A percentile compares a stretch with the other conserved stretches of the same genome.
Conservation (phyloP, 1,284 basidiomycete genomes). For the Trichosporon faecale region DNA sequence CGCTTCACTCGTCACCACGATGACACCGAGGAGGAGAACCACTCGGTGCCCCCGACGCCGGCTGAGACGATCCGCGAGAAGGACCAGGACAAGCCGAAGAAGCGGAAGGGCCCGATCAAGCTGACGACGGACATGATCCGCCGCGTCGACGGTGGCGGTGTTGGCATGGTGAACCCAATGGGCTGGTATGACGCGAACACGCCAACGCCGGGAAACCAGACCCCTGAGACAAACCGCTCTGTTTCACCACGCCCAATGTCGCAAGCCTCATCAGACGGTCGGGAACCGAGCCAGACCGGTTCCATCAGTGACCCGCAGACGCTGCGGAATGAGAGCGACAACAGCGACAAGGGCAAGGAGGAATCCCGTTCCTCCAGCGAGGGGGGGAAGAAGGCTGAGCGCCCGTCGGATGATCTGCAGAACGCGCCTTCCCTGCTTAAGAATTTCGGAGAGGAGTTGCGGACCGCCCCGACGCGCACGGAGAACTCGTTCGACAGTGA, state of each 20-base stretch:
- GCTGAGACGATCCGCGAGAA: conserved; percentile 1
- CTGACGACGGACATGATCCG: conserved; percentile 81
- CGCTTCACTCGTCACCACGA: conserved; percentile 28
- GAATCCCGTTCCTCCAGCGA: neutral
- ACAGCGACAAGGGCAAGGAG: neutral
- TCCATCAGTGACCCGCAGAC: neutral
- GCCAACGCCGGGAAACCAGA: conserved; percentile 6
- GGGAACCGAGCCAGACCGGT: neutral
- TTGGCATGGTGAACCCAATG: conserved; percentile 78
- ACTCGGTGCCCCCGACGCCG: neutral
- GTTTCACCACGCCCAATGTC: neutral
- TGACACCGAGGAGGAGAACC: neutral
- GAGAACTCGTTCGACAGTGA: neutral
- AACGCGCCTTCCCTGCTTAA: neutral
- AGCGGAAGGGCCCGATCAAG: conserved; percentile 46
- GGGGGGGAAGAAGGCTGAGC: neutral
- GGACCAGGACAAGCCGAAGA: conserved; percentile 23
- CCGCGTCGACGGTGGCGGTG: conserved; percentile 68
- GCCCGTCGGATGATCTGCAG: neutral
- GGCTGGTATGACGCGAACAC: conserved; percentile 52
- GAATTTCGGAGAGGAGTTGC: neutral
- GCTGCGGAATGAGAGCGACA: neutral
- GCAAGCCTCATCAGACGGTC: neutral
- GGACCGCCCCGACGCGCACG: neutral
- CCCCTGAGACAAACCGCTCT: conserved; percentile 6